Evolutionary conservation across 768 basidiomycete species (phyloP), one percentile per base, ranked within the genome.

Genomic region (Cytidiella melzeri): DNA sequence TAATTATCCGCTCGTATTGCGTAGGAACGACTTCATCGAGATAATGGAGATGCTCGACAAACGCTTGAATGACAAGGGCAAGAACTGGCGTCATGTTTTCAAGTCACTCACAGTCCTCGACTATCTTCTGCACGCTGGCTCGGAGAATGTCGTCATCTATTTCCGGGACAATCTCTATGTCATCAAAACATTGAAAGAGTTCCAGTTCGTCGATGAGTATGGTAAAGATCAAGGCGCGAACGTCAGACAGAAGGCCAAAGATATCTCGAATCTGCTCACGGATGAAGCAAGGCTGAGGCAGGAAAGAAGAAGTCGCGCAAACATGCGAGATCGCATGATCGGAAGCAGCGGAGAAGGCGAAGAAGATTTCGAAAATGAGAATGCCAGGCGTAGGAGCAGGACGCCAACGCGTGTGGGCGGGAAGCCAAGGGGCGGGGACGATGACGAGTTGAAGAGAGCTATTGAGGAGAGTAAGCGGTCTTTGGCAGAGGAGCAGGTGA

Each of bases 41-140:
- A 91, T 99, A 61, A 97, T 99, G 92, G 96, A 99, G 73, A 96
- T 97, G 92, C 77, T 99, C 43, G 96, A 98, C 70, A 98, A 99
- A 69, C 83, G 96, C 45, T 72, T 99, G 54, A 93, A 93, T 59
- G 96, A 99, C 73, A 98, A 96, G 75, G 96, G 96, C 30, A 98
- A 98, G 81, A 97, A 98, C 61, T 99, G 96, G 96, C 80, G 95
- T 45, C 96, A 99, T 73, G 95, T 98, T 50, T 98, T 96, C 80
- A 48, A 48, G 84, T 89, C 90, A 39, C 75, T 99, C 43, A 97
- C 93, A 0, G 79, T 98, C 4, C 81, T 99, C 30, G 96, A 98
- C 67, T 98, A 99, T 62, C 84, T 87, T 49, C 79, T 99, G 23
- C 95, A 98, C 62, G 87, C 92, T 52, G 96, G 96, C 36, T 93